Base-by-base conservation (phyloP, 805 yeast species). In the Candida schatavii region DNA sequence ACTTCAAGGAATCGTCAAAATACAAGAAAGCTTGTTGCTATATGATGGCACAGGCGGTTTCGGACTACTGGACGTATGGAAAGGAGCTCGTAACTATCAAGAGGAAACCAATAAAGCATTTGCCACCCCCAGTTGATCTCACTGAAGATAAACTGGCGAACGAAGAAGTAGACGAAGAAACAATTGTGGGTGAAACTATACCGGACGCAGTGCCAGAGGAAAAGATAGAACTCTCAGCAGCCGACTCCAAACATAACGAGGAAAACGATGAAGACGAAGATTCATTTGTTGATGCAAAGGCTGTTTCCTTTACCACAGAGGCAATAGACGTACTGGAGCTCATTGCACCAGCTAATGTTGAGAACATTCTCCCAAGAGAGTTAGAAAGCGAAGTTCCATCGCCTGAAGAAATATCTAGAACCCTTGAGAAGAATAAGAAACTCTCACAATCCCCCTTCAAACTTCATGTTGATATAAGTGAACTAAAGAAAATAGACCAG, bases 41-140 rank as follows among this genome's bases (percentile, higher is more conserved):
- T 9, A 69, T 73, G 34, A 65, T 90, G 25, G 85, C 97, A 0
- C 82, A 79, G 45, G 85, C 89, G 0, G 76, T 91, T 2, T 62
- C 68, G 55, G 95, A 87, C 46, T 88, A 81, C 57, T 88, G 96
- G 95, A 68, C 55, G 1, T 78, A 75, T 50, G 97, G 97, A 0
- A 81, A 80, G 55, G 35, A 22, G 3, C 64, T 58, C 5, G 76
- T 75, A 17, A 83, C 95, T 54, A 66, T 88, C 11, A 78, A 74
- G 45, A 61, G 76, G 39, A 75, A 68, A 48, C 71, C 75, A 3
- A 72, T 80, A 17, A 49, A 40, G 14, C 54, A 52, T 39, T 35
- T 62, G 6, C 35, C 14, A 28, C 45, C 37, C 41, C 21, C 18
- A n/a, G 42, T 26, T 49, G 11, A 7, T 7, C 7, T 7, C 27